These are phyloP conservation scores for Ascoidea asiatica DNA, from an alignment of 805 yeast genomes.

Conservation along the genomic window DNA sequence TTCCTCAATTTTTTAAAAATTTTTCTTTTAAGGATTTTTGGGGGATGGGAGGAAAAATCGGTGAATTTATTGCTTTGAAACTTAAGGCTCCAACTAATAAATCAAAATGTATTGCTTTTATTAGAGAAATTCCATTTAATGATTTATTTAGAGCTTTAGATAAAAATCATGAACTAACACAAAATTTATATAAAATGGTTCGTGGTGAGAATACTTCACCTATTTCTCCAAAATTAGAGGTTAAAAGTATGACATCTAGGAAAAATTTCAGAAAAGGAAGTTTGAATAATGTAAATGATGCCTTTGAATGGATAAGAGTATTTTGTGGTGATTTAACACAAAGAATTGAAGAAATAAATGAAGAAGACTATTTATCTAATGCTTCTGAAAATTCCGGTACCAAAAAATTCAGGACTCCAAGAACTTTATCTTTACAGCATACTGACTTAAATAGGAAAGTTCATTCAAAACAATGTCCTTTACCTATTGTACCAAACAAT, in stretches of 20 bases:
- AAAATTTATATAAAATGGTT: slow-evolving; percentile 42
- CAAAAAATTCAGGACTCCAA: slow-evolving; percentile 4
- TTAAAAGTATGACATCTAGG: slow-evolving; percentile 81
- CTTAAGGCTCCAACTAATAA: slow-evolving; percentile 33
- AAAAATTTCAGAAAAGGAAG: slow-evolving; percentile 59
- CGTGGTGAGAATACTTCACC: slow-evolving; percentile 50
- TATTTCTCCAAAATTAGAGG: slow-evolving; percentile 41
- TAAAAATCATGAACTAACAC: slow-evolving; percentile 35
- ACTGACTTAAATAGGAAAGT: neutral
- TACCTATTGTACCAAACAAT: slow-evolving; percentile 1
- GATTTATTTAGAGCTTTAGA: slow-evolving; percentile 24
- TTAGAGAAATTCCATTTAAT: slow-evolving; percentile 32
- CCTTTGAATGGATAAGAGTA: slow-evolving; percentile 68
- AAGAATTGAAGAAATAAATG: slow-evolving; percentile 60
- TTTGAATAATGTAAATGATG: slow-evolving; percentile 40
- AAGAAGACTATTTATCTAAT: slow-evolving; percentile 29
- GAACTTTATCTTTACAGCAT: slow-evolving; percentile 5
- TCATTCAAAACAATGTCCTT: slow-evolving; percentile 6
- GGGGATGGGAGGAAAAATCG: slow-evolving; percentile 86
- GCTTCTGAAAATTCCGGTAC: neutral
- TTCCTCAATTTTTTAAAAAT: slow-evolving; percentile 39
- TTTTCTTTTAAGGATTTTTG: slow-evolving; percentile 66
- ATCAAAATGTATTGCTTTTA: slow-evolving; percentile 30
- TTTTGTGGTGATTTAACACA: slow-evolving; percentile 68
- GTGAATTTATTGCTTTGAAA: slow-evolving; percentile 38